A percentile compares a stretch with the other conserved stretches of the same genome.
These are phyloP conservation scores for Trichosporon sp. DNA, from an alignment of 1,284 basidiomycete genomes.

Conservation along the genomic window DNA sequence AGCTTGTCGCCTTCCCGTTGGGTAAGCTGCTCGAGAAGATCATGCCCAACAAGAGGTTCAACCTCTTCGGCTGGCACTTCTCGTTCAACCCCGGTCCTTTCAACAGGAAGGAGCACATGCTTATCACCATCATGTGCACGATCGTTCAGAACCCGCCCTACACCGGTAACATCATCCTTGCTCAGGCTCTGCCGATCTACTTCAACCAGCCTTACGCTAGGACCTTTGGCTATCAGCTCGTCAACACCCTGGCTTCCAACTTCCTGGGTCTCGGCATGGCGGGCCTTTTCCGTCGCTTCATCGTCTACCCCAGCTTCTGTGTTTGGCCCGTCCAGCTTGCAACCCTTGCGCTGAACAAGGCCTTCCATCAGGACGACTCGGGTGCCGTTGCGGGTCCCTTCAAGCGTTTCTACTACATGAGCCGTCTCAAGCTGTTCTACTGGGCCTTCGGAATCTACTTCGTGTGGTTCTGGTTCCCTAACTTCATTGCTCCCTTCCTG, in stretches of 20 bases:
- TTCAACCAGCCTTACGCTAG: slow-evolving; percentile 25
- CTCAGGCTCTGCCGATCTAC: slow-evolving; percentile 16
- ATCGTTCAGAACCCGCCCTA: slow-evolving; percentile 54
- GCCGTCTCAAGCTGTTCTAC: slow-evolving; percentile 46
- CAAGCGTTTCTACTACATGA: slow-evolving; percentile 16
- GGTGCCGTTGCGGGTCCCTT: slow-evolving; percentile 42
- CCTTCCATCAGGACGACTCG: slow-evolving; percentile 54
- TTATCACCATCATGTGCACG: slow-evolving; percentile 45
- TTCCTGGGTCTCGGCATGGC: slow-evolving; percentile 24
- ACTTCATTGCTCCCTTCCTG: slow-evolving; percentile 57
- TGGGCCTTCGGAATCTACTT: slow-evolving; percentile 50
- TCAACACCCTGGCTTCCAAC: slow-evolving; percentile 18
- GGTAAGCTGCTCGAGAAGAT: slow-evolving; percentile 37
- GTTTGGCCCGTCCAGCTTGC: slow-evolving; percentile 27
- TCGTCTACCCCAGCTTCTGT: slow-evolving; percentile 25
- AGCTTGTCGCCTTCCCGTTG: slow-evolving; percentile 45
- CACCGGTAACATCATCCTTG: slow-evolving; percentile 41
- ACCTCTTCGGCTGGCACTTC: slow-evolving; percentile 32
- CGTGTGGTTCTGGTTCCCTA: slow-evolving; percentile 55
- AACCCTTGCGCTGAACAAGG: slow-evolving; percentile 39
- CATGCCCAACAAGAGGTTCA: slow-evolving; percentile 22
- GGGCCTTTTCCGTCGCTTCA: slow-evolving; percentile 25
- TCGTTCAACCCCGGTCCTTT: slow-evolving; percentile 36
- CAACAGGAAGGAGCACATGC: no score
- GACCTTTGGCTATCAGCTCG: slow-evolving; percentile 20